A percentile compares a stretch with the other conserved stretches of the same genome.
phyloP scores from a whole-genome alignment of 306 rosid species.

The Trichosanthes truncata region DNA sequence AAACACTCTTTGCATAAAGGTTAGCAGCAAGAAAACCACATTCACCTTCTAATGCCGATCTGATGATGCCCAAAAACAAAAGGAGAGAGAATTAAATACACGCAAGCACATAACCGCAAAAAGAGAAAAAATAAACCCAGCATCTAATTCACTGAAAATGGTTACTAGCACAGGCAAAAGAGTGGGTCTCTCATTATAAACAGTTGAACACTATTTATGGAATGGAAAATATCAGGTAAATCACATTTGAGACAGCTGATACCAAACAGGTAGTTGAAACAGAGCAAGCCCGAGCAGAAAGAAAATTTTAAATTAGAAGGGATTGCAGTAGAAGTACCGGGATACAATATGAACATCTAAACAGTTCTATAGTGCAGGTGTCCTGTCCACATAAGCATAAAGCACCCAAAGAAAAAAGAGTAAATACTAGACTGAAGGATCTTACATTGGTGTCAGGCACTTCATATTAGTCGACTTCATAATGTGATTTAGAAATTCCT shows the following conservation, averaged over 20 bases:
- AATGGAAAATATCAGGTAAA: not conserved
- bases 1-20: constrained; percentile 91
- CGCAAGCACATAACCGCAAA: not conserved
- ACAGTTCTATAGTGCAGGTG: not conserved
- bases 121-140: not conserved
- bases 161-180: not conserved
- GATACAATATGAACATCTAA: not conserved
- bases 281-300: not conserved
- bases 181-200: not conserved
- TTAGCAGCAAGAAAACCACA: constrained; percentile 97
- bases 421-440: constrained; percentile 1
- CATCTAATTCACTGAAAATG: not conserved
- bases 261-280: not conserved
- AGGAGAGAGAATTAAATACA: not conserved
- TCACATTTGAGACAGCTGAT: not conserved
- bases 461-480: constrained; percentile 88
- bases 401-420: not conserved
- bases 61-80: constrained; percentile 25
- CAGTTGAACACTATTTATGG: not conserved
- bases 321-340: not conserved
- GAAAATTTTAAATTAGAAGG: not conserved
- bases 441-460: constrained; percentile 86
- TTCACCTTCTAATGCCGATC: constrained; percentile 94
- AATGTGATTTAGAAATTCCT: constrained; percentile 73
- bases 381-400: constrained; percentile 6